Evolutionary conservation across 2,329 filamentous ascomycete genomes (phyloP).

Genomic region (Tolypocladium album): DNA sequence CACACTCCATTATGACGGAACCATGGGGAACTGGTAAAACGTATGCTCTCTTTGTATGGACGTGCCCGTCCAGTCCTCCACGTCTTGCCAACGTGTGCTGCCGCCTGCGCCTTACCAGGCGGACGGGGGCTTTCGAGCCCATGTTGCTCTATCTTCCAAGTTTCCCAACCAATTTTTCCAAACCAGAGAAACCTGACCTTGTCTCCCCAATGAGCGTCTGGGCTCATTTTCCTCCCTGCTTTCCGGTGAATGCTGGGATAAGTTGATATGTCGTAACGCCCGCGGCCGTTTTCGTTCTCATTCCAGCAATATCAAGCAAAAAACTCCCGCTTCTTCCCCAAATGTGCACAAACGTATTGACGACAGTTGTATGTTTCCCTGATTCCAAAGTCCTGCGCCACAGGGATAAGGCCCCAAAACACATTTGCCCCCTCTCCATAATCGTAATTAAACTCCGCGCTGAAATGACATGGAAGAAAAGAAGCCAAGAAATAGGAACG

Average conservation of each 20-base stretch:
- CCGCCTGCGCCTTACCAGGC: neutral
- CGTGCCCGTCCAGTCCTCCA: neutral
- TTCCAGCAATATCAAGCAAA: conserved; percentile 1
- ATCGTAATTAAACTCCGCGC: conserved; percentile 6
- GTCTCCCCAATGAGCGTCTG: conserved; percentile 3
- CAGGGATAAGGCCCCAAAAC: neutral
- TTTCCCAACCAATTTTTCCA: neutral
- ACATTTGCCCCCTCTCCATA: neutral
- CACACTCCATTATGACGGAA: neutral
- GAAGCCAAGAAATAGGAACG: neutral
- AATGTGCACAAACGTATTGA: neutral
- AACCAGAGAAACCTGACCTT: neutral
- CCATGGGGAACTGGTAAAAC: neutral
- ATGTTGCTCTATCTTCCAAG: neutral
- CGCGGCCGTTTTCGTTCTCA: conserved; percentile 6
- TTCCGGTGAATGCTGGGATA: neutral
- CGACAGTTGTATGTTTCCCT: neutral
- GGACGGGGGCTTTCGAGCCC: neutral
- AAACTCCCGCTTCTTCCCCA: conserved; percentile 4
- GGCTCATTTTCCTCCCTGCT: neutral
- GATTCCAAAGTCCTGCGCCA: neutral
- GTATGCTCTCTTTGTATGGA: neutral
- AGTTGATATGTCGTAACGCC: conserved; percentile 5
- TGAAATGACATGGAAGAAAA: neutral
- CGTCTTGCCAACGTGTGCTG: neutral